A percentile compares a stretch with the other conserved stretches of the same genome.
Conservation (phyloP, 2,329 filamentous ascomycete species). For the Elsinoe fawcettii region DNA sequence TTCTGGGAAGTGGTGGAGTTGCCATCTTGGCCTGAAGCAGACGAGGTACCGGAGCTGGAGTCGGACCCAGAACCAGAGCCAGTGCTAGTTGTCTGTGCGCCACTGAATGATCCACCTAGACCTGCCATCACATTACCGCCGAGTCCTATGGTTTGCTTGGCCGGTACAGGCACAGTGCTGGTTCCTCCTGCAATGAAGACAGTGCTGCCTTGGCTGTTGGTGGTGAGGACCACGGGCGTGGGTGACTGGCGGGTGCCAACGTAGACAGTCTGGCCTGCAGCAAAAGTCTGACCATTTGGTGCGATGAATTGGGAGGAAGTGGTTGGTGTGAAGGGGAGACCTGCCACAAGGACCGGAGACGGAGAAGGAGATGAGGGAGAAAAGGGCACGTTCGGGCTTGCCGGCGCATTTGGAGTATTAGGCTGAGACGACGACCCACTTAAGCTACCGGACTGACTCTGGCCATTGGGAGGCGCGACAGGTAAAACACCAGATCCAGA, state of each 20-base stretch:
- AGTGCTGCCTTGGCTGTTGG: background rate
- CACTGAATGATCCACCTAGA: background rate
- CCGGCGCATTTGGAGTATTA: background rate
- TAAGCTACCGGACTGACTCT: background rate
- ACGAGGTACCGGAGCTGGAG: background rate
- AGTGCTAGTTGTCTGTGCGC: background rate
- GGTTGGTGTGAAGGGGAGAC: constrained; percentile 7
- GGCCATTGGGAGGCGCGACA: background rate
- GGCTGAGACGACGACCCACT: background rate
- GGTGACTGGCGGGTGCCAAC: background rate
- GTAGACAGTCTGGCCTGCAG: background rate
- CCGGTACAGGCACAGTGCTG: background rate
- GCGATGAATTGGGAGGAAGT: constrained; percentile 1
- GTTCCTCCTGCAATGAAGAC: constrained; percentile 1
- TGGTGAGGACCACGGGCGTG: constrained; percentile 11
- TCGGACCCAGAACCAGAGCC: background rate
- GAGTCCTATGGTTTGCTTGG: background rate
- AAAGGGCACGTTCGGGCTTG: background rate
- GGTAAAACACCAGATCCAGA: background rate
- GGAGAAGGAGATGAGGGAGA: background rate
- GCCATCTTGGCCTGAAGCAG: background rate
- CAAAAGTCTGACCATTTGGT: constrained; percentile 11
- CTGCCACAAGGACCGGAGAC: constrained; percentile 1
- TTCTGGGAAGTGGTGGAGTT: background rate
- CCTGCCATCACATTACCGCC: constrained; percentile 1